Evolutionary conservation across 2,329 filamentous ascomycete genomes (phyloP).

Genomic region (Monilinia polystroma): DNA sequence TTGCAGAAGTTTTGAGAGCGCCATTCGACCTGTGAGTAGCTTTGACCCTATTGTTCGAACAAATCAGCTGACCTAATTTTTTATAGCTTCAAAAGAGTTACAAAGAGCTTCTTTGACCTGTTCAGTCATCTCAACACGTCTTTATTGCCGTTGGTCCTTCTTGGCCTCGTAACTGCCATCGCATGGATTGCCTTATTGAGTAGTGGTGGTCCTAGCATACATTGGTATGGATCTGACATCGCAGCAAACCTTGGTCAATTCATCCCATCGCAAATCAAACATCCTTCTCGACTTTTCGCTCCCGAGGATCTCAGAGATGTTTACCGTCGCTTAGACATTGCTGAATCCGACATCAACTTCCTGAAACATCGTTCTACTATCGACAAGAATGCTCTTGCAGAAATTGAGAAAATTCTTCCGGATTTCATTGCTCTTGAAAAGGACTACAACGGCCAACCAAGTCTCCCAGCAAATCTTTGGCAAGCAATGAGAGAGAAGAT

Average conservation of each 20-base stretch:
- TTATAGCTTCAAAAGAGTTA: not conserved
- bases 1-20: not conserved
- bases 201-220: slow-evolving; percentile 5
- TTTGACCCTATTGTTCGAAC: not conserved
- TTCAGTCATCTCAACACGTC: not conserved
- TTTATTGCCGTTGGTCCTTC: not conserved
- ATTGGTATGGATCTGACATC: slow-evolving; percentile 17
- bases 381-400: slow-evolving; percentile 40
- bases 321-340: slow-evolving; percentile 28
- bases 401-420: slow-evolving; percentile 53
- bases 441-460: slow-evolving; percentile 50
- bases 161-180: not conserved
- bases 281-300: slow-evolving; percentile 15
- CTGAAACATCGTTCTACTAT: slow-evolving; percentile 28
- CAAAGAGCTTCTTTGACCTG: not conserved
- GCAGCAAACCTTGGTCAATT: slow-evolving; percentile 15
- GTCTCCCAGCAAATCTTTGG: slow-evolving; percentile 64
- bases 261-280: slow-evolving; percentile 15
- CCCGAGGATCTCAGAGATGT: slow-evolving; percentile 31
- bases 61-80: not conserved
- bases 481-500: slow-evolving; percentile 59
- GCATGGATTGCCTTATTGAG: slow-evolving; percentile 5
- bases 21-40: not conserved
- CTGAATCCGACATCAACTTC: slow-evolving; percentile 32
- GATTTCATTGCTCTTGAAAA: slow-evolving; percentile 55